Conservation (phyloP, 192 early-diverging fungal species). For the Glomus cerebriforme region DNA sequence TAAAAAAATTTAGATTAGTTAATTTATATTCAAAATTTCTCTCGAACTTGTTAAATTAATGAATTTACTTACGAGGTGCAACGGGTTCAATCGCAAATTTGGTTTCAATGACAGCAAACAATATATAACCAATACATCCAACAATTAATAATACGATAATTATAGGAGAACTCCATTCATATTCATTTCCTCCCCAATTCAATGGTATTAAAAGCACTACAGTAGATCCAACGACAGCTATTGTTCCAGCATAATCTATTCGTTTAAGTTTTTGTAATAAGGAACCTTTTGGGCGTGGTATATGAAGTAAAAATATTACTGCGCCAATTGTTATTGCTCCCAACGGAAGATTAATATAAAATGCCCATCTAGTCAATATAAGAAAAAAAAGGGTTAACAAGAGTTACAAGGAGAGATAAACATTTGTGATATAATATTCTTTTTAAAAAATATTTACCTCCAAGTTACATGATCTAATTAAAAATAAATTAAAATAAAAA, state of each 20-base stretch:
- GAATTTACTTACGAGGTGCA: slow-evolving; percentile 49
- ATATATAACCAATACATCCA: slow-evolving; percentile 47
- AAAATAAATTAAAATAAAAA: neutral
- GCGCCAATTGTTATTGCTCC: slow-evolving; percentile 48
- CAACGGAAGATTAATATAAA: slow-evolving; percentile 62
- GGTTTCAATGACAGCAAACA: slow-evolving; percentile 66
- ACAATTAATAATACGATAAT: slow-evolving; percentile 58
- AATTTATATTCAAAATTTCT: neutral
- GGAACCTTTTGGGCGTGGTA: slow-evolving; percentile 52
- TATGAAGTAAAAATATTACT: slow-evolving; percentile 54
- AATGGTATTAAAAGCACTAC: slow-evolving; percentile 69
- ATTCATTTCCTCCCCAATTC: slow-evolving; percentile 72
- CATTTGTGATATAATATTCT: no score
- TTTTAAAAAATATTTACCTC: slow-evolving; percentile 37
- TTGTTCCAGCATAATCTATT: slow-evolving; percentile 65
- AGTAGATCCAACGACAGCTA: slow-evolving; percentile 53
- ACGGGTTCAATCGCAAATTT: slow-evolving; percentile 68
- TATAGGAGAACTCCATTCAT: slow-evolving; percentile 63
- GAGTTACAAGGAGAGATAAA: no score
- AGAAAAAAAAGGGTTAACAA: neutral
- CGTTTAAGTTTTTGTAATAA: slow-evolving; percentile 54
- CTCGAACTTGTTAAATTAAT: neutral
- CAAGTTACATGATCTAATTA: slow-evolving; percentile 49
- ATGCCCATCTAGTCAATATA: slow-evolving; percentile 47
- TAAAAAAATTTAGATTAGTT: slow-evolving; percentile 35